Evolutionary conservation across 140 eudicot genomes (phyloP), one percentile per base, ranked within the genome.

Genomic region (Cichorium intybus): DNA sequence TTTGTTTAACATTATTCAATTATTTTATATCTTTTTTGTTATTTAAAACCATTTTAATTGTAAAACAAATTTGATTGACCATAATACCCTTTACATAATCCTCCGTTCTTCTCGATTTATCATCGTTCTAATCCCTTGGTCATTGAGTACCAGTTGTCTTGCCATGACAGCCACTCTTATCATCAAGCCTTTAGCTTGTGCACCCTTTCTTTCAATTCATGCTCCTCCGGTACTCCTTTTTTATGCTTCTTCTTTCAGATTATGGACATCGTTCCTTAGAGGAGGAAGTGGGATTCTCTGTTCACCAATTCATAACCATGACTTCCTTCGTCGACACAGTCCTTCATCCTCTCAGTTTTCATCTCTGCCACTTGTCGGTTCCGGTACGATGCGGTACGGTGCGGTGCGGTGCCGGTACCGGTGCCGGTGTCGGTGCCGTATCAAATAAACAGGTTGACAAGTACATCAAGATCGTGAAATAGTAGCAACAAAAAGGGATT

Each of bases 401-500:
- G n/a, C 14, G 54, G 55, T 17, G 65, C 75, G 58, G 22, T 62
- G 58, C 83, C 71, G 27, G 69, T 12, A 47, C 81, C 60, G 24
- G 75, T 51, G 80, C 74, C 9, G 49, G 75, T 0, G 79, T n/a
- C n/a, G n/a, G n/a, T n/a, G n/a, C n/a, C n/a, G n/a, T 60, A 34
- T 83, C 85, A 26, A 68, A 87, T 0, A 79, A 57, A 53, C 97
- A 92, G 62, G 84, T 95, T 10, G 88, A 92, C 12, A 92, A 77
- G 79, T 92, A 92, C 39, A 92, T 92, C 27, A 82, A 72, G 73
- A 50, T 85, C 34, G 97, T 92, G 60, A 92, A 83, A 71, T 78
- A 77, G 49, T 95, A 92, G 69, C 99, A 92, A 58, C 93, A 85
- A 37, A n/a, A 80, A 95, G 57, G 97, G 99, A 2, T 45, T 92